Evolutionary conservation across 2,329 filamentous ascomycete species (phyloP), one percentile per base, ranked within the genome.

Genomic region (Bertia moriformis): DNA sequence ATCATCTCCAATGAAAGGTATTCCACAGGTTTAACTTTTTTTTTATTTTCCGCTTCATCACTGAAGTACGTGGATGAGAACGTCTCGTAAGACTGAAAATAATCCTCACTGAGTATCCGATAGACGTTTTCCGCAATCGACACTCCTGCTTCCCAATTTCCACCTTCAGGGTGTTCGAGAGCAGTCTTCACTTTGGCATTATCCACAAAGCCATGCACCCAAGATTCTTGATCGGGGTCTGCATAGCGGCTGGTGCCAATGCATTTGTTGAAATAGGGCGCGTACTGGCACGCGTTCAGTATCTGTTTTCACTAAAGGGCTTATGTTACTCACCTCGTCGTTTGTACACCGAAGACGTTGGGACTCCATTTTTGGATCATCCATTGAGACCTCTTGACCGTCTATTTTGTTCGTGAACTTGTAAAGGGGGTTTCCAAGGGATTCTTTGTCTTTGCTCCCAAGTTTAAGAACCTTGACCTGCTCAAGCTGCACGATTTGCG

Each of bases 1-100:
- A 51, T 47, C 20, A 45, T 27, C 7, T 7, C 22, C 7, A 27
- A 27, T 10, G 22, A 10, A 27, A n/a, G n/a, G 22, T 27, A 27
- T 7, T 27, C 22, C 22, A 27, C n/a, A 27, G 22, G 22, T n/a
- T n/a, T n/a, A n/a, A n/a, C n/a, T n/a, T n/a, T n/a, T n/a, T n/a
- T n/a, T n/a, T n/a, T n/a, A n/a, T n/a, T n/a, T n/a, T n/a, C n/a
- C n/a, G n/a, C n/a, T n/a, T n/a, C n/a, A n/a, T n/a, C n/a, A n/a
- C n/a, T n/a, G n/a, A n/a, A n/a, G n/a, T n/a, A n/a, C n/a, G n/a
- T n/a, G n/a, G n/a, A n/a, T n/a, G n/a, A n/a, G n/a, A n/a, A n/a
- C n/a, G n/a, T n/a, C n/a, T n/a, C n/a, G n/a, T n/a, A n/a, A n/a
- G n/a, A n/a, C n/a, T n/a, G n/a, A n/a, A n/a, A n/a, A n/a, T n/a